Conservation (phyloP, 371 early-diverging fungal genomes). For the Capillidium heterosporum region DNA sequence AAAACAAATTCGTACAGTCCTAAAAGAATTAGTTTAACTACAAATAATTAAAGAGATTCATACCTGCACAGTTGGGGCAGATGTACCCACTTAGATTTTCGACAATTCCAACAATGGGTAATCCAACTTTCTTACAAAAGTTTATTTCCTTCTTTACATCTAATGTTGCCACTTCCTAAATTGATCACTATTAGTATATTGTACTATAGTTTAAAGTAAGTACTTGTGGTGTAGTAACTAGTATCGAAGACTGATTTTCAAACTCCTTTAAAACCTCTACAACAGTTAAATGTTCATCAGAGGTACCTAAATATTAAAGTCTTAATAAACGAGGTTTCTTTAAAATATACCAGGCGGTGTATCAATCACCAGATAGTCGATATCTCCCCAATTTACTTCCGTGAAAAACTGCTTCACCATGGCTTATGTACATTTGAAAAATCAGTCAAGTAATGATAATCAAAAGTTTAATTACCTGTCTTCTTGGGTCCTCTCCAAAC, state of each 20-base stretch:
- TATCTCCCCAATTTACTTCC: conserved; percentile 85
- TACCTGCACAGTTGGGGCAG: conserved; percentile 77
- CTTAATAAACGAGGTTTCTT: too few species aligned
- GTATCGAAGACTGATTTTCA: conserved; percentile 75
- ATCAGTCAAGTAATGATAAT: too few species aligned
- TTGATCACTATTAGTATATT: too few species aligned
- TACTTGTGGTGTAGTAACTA: conserved; percentile 82
- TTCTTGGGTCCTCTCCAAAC: conserved; percentile 99
- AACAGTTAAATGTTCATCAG: conserved; percentile 92
- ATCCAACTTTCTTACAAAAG: conserved; percentile 83
- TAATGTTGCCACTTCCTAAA: conserved; percentile 87
- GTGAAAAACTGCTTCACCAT: conserved; percentile 92
- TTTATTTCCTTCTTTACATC: conserved; percentile 93
- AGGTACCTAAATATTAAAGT: conserved; percentile 43
- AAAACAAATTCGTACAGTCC: too few species aligned
- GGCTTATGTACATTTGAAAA: too few species aligned
- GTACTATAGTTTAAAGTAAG: too few species aligned
- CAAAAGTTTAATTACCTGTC: conserved; percentile 26
- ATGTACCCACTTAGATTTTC: conserved; percentile 98
- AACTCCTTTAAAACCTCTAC: conserved; percentile 58
- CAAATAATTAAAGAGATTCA: too few species aligned
- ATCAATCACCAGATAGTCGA: conserved; percentile 92
- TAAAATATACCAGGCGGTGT: conserved; percentile 64
- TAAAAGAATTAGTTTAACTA: too few species aligned
- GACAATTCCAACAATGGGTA: conserved; percentile 86